These are phyloP conservation scores for Podaxis sp. DNA, from an alignment of 768 basidiomycete species.

Conservation along the genomic window DNA sequence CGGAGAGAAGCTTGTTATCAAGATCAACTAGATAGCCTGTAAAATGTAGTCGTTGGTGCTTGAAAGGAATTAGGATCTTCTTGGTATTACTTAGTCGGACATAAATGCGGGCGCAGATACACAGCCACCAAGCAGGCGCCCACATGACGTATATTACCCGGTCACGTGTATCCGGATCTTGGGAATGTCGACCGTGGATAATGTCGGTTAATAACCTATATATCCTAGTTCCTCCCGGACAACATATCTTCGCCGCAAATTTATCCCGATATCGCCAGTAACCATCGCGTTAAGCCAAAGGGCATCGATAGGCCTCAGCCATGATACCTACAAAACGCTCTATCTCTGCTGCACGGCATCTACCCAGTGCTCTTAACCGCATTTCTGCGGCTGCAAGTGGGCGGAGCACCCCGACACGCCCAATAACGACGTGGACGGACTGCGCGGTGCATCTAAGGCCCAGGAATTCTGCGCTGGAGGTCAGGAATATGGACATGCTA, in stretches of 20 bases:
- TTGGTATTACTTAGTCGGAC: background rate
- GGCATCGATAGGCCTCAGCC: background rate
- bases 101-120: background rate
- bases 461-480: background rate
- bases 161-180: conserved; percentile 21
- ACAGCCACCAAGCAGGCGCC: background rate
- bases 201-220: background rate
- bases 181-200: background rate
- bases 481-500: background rate
- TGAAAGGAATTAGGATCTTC: background rate
- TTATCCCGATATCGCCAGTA: background rate
- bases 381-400: conserved; percentile 12
- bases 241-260: background rate
- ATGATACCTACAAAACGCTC: conserved; percentile 41
- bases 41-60: background rate
- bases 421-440: conserved; percentile 11
- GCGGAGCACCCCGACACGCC: conserved; percentile 18
- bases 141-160: background rate
- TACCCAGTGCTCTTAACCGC: conserved; percentile 24
- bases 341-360: conserved; percentile 25
- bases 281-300: background rate
- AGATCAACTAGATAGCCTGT: conserved; percentile 21
- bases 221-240: conserved; percentile 13
- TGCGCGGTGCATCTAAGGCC: background rate
- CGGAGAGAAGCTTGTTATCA: conserved; percentile 50